phyloP scores from a whole-genome alignment of 2,329 filamentous ascomycete species.

The Penicillium sp. region DNA sequence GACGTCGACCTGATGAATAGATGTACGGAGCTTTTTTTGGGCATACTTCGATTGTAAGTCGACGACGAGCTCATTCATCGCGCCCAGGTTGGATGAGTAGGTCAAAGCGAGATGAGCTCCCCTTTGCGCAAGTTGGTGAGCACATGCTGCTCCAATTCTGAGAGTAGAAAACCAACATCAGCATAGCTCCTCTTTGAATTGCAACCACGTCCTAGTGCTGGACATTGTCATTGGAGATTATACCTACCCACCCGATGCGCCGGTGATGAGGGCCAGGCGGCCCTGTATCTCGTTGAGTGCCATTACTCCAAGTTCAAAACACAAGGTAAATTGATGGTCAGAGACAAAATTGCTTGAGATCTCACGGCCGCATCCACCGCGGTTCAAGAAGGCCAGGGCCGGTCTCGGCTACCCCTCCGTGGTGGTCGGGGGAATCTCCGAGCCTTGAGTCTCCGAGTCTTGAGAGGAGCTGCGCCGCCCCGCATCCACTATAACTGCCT shows the following conservation, averaged over 20 bases:
- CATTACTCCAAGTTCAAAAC: slow-evolving; percentile 10
- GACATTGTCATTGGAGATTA: background rate
- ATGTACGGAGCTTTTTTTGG: slow-evolving; percentile 43
- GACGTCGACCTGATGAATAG: slow-evolving; percentile 59
- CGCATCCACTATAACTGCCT: slow-evolving; percentile 26
- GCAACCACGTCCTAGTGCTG: background rate
- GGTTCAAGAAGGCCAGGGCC: slow-evolving; percentile 5
- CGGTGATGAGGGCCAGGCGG: slow-evolving; percentile 58
- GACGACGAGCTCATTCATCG: slow-evolving; percentile 47
- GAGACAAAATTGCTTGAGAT: background rate
- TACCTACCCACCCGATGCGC: slow-evolving; percentile 59
- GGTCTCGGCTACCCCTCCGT: slow-evolving; percentile 21
- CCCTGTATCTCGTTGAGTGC: slow-evolving; percentile 50
- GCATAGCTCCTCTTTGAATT: background rate
- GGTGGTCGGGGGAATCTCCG: slow-evolving; percentile 27
- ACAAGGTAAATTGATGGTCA: background rate
- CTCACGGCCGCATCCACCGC: background rate
- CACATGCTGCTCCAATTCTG: slow-evolving; percentile 61
- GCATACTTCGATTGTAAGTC: slow-evolving; percentile 40
- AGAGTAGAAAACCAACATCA: slow-evolving; percentile 1
- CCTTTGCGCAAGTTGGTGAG: slow-evolving; percentile 52
- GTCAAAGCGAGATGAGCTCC: slow-evolving; percentile 59
- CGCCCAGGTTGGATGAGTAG: slow-evolving; percentile 53
- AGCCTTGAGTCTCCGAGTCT: too few species aligned
- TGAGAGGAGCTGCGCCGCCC: slow-evolving; percentile 24